phyloP scores from a whole-genome alignment of 441 rosid species.

The Viola pubescens region DNA sequence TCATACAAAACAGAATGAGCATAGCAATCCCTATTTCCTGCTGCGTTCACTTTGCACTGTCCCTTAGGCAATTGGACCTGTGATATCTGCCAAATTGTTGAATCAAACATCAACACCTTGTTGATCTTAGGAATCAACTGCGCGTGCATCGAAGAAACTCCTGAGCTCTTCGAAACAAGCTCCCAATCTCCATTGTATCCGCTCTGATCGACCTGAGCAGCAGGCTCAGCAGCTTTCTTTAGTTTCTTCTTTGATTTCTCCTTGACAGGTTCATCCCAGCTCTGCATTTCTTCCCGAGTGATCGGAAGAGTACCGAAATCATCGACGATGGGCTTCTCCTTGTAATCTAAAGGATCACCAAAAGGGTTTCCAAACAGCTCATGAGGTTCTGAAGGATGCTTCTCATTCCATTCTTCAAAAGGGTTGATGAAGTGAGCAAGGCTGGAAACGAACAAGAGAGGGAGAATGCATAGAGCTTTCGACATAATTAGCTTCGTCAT shows the following conservation, averaged over 20 bases:
- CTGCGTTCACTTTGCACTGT: conserved; percentile 31
- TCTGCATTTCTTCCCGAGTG: neutral
- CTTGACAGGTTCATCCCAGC: neutral
- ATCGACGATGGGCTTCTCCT: neutral
- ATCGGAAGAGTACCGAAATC: conserved; percentile 13
- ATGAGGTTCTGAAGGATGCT: conserved; percentile 19
- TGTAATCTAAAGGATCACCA: conserved; percentile 21
- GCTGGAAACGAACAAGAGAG: conserved; percentile 8
- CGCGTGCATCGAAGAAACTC: conserved; percentile 77
- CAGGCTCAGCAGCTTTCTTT: neutral
- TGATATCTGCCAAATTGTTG: conserved; percentile 60
- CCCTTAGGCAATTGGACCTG: conserved; percentile 27
- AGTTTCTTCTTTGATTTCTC: neutral
- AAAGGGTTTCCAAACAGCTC: conserved; percentile 25
- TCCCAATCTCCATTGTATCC: conserved; percentile 29
- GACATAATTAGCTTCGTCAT: conserved; percentile 2
- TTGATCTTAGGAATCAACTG: conserved; percentile 50
- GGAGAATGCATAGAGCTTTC: conserved; percentile 2
- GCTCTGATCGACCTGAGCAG: neutral
- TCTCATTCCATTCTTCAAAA: neutral
- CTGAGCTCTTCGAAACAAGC: conserved; percentile 39
- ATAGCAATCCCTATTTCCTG: conserved; percentile 47
- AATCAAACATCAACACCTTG: conserved; percentile 59
- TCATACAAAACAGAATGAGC: conserved; percentile 53
- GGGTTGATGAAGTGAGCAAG: neutral